Evolutionary conservation across 257 asterid genomes (phyloP).

Genomic region (Ehretia macrophylla): DNA sequence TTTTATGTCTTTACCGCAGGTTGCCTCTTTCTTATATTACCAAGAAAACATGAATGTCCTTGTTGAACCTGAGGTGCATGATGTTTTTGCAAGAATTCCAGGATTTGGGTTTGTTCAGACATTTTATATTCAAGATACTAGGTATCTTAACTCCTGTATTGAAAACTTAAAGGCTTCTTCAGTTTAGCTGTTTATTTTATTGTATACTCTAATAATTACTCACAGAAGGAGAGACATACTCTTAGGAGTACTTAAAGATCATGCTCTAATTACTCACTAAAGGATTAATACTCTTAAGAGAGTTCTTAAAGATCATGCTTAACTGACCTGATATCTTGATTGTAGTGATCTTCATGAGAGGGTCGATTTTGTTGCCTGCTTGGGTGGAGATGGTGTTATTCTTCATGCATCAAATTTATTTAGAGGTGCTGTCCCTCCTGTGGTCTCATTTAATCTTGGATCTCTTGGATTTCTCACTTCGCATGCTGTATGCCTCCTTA

Average conservation of each 20-base stretch:
- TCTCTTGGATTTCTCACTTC: slow-evolving; percentile 98
- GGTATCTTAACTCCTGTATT: slow-evolving; percentile 48
- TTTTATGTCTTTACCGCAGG: slow-evolving; percentile 48
- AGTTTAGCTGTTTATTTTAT: neutral
- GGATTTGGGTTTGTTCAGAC: slow-evolving; percentile 99
- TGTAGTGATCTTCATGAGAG: slow-evolving; percentile 95
- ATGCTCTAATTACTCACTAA: neutral
- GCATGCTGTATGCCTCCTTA: slow-evolving; percentile 60
- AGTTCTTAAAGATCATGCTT: slow-evolving; percentile 11
- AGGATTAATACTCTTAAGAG: no score
- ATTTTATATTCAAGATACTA: slow-evolving; percentile 94
- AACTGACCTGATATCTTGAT: slow-evolving; percentile 23
- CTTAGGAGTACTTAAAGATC: slow-evolving; percentile 2
- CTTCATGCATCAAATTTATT: slow-evolving; percentile 96
- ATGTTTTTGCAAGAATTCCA: slow-evolving; percentile 86
- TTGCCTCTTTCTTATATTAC: slow-evolving; percentile 81
- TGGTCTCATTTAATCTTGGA: slow-evolving; percentile 97
- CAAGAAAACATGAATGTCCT: slow-evolving; percentile 93
- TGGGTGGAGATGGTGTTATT: slow-evolving; percentile 99
- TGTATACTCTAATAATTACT: slow-evolving; percentile 1
- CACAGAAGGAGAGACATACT: neutral
- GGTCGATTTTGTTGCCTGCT: slow-evolving; percentile 95
- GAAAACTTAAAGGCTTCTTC: no score
- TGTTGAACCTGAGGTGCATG: slow-evolving; percentile 98
- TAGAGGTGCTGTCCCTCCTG: slow-evolving; percentile 98